phyloP scores from a whole-genome alignment of 768 basidiomycete species.

The Suillus weaverae region DNA sequence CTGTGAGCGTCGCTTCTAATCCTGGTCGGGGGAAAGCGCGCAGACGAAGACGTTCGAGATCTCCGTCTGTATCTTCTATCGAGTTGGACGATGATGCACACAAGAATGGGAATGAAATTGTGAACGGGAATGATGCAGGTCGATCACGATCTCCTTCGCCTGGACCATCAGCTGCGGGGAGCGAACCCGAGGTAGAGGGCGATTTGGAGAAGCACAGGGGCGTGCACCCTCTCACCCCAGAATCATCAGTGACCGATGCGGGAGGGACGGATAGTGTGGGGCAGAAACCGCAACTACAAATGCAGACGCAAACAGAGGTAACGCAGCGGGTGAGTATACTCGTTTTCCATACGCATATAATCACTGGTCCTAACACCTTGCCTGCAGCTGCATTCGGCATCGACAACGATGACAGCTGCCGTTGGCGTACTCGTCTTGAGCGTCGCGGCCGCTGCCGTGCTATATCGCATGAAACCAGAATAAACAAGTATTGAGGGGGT shows the following conservation, averaged over 20 bases:
- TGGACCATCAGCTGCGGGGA: conserved; percentile 26
- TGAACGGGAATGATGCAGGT: conserved; percentile 13
- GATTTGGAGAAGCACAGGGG: conserved; percentile 17
- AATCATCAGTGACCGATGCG: conserved; percentile 31
- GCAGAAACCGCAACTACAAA: neutral
- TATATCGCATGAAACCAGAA: conserved; percentile 65
- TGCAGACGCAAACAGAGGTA: conserved; percentile 12
- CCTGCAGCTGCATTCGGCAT: conserved; percentile 25
- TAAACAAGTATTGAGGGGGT: conserved; percentile 13
- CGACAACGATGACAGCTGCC: conserved; percentile 44
- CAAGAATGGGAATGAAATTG: conserved; percentile 11
- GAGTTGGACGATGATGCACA: conserved; percentile 33
- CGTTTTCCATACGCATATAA: conserved; percentile 11
- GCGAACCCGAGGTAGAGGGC: conserved; percentile 28
- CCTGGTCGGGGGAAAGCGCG: conserved; percentile 43
- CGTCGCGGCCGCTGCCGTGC: conserved; percentile 69
- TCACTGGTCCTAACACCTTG: conserved; percentile 17
- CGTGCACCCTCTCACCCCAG: conserved; percentile 30
- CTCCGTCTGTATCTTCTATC: conserved; percentile 34
- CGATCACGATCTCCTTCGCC: conserved; percentile 30
- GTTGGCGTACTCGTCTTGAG: conserved; percentile 65
- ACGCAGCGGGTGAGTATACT: conserved; percentile 31
- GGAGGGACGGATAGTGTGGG: neutral
- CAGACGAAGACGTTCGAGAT: conserved; percentile 43
- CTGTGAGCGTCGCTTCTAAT: conserved; percentile 68